These are phyloP conservation scores for Pyrenophora graminea DNA, from an alignment of 2,329 filamentous ascomycete species.

Conservation along the genomic window DNA sequence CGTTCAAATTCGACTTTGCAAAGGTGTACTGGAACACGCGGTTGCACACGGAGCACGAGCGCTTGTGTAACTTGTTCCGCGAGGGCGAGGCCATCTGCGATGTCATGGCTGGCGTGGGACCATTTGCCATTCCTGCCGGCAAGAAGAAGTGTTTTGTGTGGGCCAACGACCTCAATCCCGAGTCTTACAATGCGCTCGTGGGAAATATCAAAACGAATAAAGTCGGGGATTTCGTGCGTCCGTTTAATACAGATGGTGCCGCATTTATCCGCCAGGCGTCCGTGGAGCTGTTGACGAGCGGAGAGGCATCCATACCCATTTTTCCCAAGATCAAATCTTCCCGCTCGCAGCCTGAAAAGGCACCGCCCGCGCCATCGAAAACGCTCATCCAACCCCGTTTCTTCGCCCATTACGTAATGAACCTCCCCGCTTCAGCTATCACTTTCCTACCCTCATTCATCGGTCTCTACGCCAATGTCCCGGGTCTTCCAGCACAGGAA, in stretches of 20 bases:
- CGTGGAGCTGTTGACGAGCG: constrained; percentile 58
- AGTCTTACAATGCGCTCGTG: constrained; percentile 74
- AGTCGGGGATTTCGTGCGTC: constrained; percentile 70
- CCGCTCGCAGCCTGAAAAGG: constrained; percentile 25
- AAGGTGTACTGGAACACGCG: constrained; percentile 99
- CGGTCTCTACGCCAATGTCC: constrained; percentile 73
- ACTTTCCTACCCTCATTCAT: constrained; percentile 79
- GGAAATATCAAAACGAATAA: constrained; percentile 79
- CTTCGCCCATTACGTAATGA: constrained; percentile 97
- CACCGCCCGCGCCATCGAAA: constrained; percentile 40
- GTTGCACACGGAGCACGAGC: constrained; percentile 84
- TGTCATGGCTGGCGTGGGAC: constrained; percentile 96
- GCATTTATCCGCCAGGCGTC: constrained; percentile 76
- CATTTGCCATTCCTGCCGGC: constrained; percentile 89
- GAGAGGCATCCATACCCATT: constrained; percentile 58
- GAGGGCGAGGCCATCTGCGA: constrained; percentile 91
- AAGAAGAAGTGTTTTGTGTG: constrained; percentile 90
- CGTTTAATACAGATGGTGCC: constrained; percentile 82
- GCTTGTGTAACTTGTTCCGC: constrained; percentile 75
- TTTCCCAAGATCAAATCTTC: constrained; percentile 42
- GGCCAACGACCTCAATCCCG: constrained; percentile 96
- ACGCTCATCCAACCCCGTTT: constrained; percentile 65
- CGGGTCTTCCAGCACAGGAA: constrained; percentile 25
- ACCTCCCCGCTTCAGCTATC: constrained; percentile 87
- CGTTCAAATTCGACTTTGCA: constrained; percentile 90